Evolutionary conservation across 768 basidiomycete species (phyloP).

Genomic region (Mycena epipterygia): DNA sequence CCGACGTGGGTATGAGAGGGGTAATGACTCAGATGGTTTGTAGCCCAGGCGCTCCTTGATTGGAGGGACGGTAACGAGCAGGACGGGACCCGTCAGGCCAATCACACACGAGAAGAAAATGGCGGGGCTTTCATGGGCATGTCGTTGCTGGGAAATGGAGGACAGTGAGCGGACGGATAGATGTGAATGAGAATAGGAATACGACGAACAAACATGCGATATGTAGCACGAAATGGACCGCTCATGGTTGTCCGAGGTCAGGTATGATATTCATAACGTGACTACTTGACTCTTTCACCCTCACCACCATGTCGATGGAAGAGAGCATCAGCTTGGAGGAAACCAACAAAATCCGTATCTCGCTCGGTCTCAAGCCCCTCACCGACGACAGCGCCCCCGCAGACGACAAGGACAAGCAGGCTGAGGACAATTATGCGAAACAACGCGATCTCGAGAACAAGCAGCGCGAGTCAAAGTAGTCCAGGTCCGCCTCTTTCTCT

Average conservation of each 20-base stretch:
- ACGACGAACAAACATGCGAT: slow-evolving; percentile 61
- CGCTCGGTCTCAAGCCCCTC: slow-evolving; percentile 93
- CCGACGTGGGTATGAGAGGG: slow-evolving; percentile 86
- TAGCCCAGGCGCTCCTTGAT: slow-evolving; percentile 83
- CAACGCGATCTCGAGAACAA: slow-evolving; percentile 77
- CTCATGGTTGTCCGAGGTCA: slow-evolving; percentile 55
- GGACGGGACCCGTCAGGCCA: slow-evolving; percentile 80
- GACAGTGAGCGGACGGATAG: slow-evolving; percentile 1
- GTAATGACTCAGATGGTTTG: slow-evolving; percentile 74
- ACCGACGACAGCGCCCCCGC: slow-evolving; percentile 82
- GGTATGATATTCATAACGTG: slow-evolving; percentile 15
- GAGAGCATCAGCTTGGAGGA: slow-evolving; percentile 93
- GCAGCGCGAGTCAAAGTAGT: slow-evolving; percentile 84
- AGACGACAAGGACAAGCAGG: slow-evolving; percentile 84
- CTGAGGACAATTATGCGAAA: slow-evolving; percentile 89
- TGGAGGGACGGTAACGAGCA: slow-evolving; percentile 84
- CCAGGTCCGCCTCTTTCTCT: slow-evolving; percentile 31
- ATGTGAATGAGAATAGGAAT: too few relatives aligned
- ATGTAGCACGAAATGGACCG: slow-evolving; percentile 65
- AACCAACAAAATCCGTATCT: slow-evolving; percentile 96
- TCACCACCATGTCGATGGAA: slow-evolving; percentile 74
- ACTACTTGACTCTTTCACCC: slow-evolving; percentile 3
- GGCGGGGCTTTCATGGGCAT: slow-evolving; percentile 92
- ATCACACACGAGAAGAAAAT: slow-evolving; percentile 89
- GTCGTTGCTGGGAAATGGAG: slow-evolving; percentile 76